These are phyloP conservation scores for Aureobasidium subglaciale DNA, from an alignment of 2,329 filamentous ascomycete genomes.

Conservation along the genomic window DNA sequence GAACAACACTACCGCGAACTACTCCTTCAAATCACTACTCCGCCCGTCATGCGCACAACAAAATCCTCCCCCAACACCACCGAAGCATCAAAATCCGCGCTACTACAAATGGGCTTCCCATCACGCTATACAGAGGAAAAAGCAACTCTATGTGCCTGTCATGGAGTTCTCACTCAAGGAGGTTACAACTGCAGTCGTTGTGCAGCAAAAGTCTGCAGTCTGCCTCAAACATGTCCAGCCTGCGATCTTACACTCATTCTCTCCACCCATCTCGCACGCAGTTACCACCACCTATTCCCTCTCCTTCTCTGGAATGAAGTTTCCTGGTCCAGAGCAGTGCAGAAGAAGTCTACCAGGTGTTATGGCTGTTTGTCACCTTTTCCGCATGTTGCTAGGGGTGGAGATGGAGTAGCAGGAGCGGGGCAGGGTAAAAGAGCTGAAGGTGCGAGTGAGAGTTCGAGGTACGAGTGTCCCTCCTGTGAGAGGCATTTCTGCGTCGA, in stretches of 20 bases:
- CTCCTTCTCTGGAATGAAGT: constrained; percentile 88
- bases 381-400: constrained; percentile 35
- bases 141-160: constrained; percentile 80
- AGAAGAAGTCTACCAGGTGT: constrained; percentile 50
- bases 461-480: constrained; percentile 88
- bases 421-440: constrained; percentile 21
- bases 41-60: constrained; percentile 64
- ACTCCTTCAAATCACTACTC: constrained; percentile 81
- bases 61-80: constrained; percentile 20
- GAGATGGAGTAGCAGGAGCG: constrained; percentile 13
- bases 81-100: constrained; percentile 32
- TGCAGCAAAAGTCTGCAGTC: constrained; percentile 75
- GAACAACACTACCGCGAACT: constrained; percentile 83
- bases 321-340: constrained; percentile 63
- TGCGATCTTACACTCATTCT: constrained; percentile 90
- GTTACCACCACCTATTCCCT: constrained; percentile 88
- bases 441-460: constrained; percentile 71
- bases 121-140: constrained; percentile 69
- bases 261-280: constrained; percentile 86
- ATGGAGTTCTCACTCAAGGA: constrained; percentile 71
- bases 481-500: constrained; percentile 92
- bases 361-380: constrained; percentile 72
- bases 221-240: constrained; percentile 84
- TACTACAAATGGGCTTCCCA: constrained; percentile 98
- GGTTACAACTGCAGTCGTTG: constrained; percentile 91